phyloP scores from a whole-genome alignment of 140 eudicot genomes.

The Bidens hawaiensis region DNA sequence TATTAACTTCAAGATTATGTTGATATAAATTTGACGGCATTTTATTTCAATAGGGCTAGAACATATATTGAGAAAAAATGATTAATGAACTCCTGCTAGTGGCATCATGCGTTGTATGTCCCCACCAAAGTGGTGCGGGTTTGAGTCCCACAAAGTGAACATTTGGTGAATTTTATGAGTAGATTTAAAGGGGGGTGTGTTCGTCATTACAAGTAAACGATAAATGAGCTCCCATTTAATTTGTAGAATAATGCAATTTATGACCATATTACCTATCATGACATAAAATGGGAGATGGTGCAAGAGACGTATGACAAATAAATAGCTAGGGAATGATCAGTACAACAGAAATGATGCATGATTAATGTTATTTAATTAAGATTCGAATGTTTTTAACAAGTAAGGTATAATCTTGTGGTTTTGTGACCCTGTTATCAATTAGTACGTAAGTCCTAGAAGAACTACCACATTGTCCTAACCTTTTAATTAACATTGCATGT shows the following conservation, averaged over 20 bases:
- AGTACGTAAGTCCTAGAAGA: neutral
- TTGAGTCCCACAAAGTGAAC: no score
- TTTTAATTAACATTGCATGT: conserved; percentile 17
- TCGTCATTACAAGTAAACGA: no score
- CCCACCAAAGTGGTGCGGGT: no score
- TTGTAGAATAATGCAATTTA: neutral
- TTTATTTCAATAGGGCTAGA: neutral
- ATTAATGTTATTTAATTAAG: no score
- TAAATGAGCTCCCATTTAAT: no score
- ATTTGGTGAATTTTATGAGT: no score
- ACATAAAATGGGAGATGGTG: neutral
- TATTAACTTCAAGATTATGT: neutral
- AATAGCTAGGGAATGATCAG: no score
- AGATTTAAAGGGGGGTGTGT: no score
- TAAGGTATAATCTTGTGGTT: neutral
- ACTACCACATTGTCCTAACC: conserved; percentile 18
- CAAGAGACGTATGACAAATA: neutral
- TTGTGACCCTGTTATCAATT: neutral
- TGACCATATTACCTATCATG: neutral
- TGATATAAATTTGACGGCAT: neutral
- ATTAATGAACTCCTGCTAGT: no score
- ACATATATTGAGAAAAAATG: neutral
- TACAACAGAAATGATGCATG: no score
- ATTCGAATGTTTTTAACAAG: neutral
- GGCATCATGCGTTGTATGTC: no score